These are phyloP conservation scores for Blastomyces silverae DNA, from an alignment of 2,329 filamentous ascomycete genomes.

Conservation along the genomic window DNA sequence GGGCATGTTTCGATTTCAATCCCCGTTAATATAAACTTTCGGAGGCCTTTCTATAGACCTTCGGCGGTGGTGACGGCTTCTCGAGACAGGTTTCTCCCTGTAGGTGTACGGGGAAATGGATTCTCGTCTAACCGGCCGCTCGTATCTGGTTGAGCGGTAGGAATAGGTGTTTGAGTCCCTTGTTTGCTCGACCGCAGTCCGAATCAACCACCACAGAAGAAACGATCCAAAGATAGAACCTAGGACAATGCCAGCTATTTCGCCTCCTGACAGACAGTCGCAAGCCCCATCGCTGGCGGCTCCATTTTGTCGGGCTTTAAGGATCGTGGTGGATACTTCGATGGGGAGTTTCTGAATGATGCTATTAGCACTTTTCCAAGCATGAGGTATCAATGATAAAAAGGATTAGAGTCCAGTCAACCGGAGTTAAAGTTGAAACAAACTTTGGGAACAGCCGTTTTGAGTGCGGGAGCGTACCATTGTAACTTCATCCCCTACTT, in stretches of 20 bases:
- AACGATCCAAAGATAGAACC: slow-evolving; percentile 36
- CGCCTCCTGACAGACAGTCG: slow-evolving; percentile 33
- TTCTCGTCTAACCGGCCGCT: slow-evolving; percentile 24
- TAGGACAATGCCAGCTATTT: slow-evolving; percentile 37
- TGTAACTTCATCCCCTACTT: neutral
- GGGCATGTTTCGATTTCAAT: neutral
- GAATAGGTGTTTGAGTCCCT: slow-evolving; percentile 26
- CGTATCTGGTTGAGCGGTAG: slow-evolving; percentile 19
- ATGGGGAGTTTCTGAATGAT: slow-evolving; percentile 19
- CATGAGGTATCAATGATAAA: neutral
- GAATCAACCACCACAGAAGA: slow-evolving; percentile 35
- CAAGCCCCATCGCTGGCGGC: slow-evolving; percentile 15
- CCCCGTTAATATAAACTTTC: slow-evolving; percentile 31
- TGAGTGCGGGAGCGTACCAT: neutral
- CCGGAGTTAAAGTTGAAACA: neutral
- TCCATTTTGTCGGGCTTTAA: slow-evolving; percentile 24
- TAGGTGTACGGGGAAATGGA: slow-evolving; percentile 29
- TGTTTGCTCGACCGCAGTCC: slow-evolving; percentile 24
- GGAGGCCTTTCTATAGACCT: slow-evolving; percentile 32
- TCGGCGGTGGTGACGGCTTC: slow-evolving; percentile 23
- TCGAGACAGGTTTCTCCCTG: slow-evolving; percentile 22
- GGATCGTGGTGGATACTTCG: slow-evolving; percentile 10
- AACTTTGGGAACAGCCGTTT: neutral
- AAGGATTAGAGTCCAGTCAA: too few relatives aligned
- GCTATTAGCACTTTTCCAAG: slow-evolving; percentile 1